Conservation (phyloP, 129 eudicot species). For the Silybum marianum region DNA sequence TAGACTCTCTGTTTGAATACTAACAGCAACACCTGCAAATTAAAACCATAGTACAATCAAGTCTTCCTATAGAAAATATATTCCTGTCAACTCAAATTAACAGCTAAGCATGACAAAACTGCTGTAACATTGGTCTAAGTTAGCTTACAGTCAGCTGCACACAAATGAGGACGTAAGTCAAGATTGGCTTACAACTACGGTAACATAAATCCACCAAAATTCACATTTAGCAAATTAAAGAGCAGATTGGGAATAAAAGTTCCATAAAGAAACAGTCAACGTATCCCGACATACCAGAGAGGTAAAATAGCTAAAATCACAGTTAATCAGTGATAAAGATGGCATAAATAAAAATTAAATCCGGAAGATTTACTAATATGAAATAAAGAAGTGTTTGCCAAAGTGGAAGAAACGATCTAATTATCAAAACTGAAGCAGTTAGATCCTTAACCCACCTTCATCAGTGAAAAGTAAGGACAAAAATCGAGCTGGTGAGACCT, state of each 20-base stretch:
- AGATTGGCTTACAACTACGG: not conserved
- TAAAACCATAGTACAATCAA: not conserved
- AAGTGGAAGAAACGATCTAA: not conserved
- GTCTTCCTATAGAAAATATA: not conserved
- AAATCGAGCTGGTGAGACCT: constrained; percentile 48
- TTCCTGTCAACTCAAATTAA: not conserved
- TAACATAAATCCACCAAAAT: not conserved
- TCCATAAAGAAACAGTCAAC: not conserved
- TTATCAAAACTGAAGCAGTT: not conserved
- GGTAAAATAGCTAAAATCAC: constrained; percentile 8
- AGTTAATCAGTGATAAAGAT: not conserved
- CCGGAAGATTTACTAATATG: not conserved
- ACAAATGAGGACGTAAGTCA: not conserved
- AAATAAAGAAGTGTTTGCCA: not conserved
- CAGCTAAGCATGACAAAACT: not conserved
- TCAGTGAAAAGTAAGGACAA: constrained; percentile 62
- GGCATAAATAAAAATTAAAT: not conserved
- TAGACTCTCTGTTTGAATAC: constrained; percentile 75
- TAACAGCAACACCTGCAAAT: constrained; percentile 54
- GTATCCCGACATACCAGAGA: not conserved
- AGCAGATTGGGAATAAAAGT: not conserved
- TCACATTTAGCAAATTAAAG: not conserved
- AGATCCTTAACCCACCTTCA: constrained; percentile 39
- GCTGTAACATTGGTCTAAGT: not conserved
- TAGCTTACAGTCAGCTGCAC: not conserved